Base-by-base conservation (phyloP, 805 yeast genomes). In the Saccharomycopsis sp. region DNA sequence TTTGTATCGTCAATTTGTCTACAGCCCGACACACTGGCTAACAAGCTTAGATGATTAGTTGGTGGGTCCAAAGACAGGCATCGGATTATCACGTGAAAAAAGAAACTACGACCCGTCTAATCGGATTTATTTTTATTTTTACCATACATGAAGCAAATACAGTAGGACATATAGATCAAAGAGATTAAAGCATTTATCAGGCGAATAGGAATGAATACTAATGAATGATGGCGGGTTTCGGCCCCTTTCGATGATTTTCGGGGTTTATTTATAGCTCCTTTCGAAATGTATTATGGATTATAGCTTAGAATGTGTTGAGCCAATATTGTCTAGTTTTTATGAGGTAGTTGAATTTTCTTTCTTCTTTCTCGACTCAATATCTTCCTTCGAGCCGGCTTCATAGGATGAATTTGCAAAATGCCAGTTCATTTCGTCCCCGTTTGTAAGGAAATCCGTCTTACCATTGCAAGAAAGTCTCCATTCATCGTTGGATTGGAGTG, bases 381-480 rank as follows among this genome's bases (percentile, higher is more conserved):
- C 97, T 54, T 86, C 96, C 63, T 86, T 89, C 1, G 96, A 87
- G 12, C 97, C 97, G 2, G 97, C 96, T 71, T 89, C 97, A 64
- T 81, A 85, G 29, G 49, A 34, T 19, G 83, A 83, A 58, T 76
- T 70, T 25, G 70, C 72, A 75, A 91, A 93, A 65, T 85, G 83
- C 97, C 97, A 92, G 67, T 89, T 85, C 96, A 90, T 89, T 70
- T 91, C 97, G 65, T 91, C 93, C 5, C 98, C 98, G 3, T 77
- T 71, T 3, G 80, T 69, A 61, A 93, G 74, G 65, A 86, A 91
- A 50, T 79, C 83, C 3, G 89, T 82, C 63, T 83, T 78, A 2
- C 97, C 97, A 67, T 87, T 87, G 79, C 80, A 77, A n/a, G 74
- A 74, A 57, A 86, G 69, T 3, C 65, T 69, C 97, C 97, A 93